A percentile compares a stretch with the other conserved stretches of the same genome.
These are phyloP conservation scores for Vachellia collinsii DNA, from an alignment of 306 rosid species.

Conservation along the genomic window DNA sequence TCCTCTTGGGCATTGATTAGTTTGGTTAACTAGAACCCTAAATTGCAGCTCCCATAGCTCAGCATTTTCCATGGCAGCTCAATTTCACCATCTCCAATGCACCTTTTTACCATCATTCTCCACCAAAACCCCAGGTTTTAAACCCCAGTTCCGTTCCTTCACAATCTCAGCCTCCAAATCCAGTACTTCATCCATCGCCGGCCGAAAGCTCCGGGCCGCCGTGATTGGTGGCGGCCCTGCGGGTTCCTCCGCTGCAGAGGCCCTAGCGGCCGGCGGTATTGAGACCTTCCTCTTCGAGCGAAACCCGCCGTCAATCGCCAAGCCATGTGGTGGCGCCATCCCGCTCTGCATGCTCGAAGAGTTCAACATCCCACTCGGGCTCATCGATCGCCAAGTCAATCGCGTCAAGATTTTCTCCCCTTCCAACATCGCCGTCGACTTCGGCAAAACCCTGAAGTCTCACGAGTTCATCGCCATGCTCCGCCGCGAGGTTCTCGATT, in stretches of 20 bases:
- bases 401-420: conserved; percentile 82
- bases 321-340: conserved; percentile 98
- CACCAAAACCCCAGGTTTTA: conserved; percentile 7
- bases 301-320: conserved; percentile 63
- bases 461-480: conserved; percentile 90
- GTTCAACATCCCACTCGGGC: conserved; percentile 73
- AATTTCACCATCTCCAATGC: conserved; percentile 29
- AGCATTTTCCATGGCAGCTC: conserved; percentile 47
- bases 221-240: conserved; percentile 94
- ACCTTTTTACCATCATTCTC: conserved; percentile 32
- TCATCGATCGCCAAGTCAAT: conserved; percentile 83
- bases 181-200: conserved; percentile 48
- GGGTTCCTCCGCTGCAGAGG: conserved; percentile 91
- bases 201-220: conserved; percentile 85
- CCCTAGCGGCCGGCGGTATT: conserved; percentile 74
- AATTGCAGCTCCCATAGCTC: conserved; percentile 14
- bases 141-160: conserved; percentile 6
- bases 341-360: conserved; percentile 93
- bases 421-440: conserved; percentile 85
- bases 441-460: conserved; percentile 73
- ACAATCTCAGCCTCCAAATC: conserved; percentile 51
- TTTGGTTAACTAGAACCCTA: conserved; percentile 29
- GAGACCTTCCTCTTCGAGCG: conserved; percentile 87
- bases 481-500: conserved; percentile 91
- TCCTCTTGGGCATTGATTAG: not conserved